Percentiles rank a stretch among this genome's conserved stretches.
Conservation (phyloP, 176 grass and related monocot genomes). For the Zoysia pacifica region DNA sequence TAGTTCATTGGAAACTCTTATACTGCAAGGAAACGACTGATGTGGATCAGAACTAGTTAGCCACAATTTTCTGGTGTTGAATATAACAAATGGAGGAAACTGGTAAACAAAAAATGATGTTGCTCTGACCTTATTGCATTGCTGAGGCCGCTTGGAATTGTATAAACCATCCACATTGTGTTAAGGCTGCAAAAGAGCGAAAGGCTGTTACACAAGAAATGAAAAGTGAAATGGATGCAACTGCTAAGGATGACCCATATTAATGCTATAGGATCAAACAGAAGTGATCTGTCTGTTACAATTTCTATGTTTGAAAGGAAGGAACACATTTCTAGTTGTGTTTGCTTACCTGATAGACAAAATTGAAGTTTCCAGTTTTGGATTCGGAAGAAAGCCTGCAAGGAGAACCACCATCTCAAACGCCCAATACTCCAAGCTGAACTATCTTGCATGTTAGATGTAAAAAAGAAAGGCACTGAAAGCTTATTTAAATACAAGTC, state of each 20-base stretch:
- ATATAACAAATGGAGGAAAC: neutral
- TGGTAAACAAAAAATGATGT: neutral
- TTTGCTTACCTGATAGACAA: slow-evolving; percentile 75
- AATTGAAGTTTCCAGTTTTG: slow-evolving; percentile 93
- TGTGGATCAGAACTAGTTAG: slow-evolving; percentile 11
- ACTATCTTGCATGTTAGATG: slow-evolving; percentile 9
- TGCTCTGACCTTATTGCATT: slow-evolving; percentile 66
- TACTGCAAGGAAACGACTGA: slow-evolving; percentile 51
- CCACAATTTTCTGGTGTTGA: slow-evolving; percentile 9
- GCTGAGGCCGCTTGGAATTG: slow-evolving; percentile 91
- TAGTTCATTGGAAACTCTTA: slow-evolving; percentile 95
- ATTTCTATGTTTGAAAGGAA: neutral
- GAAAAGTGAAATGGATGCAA: slow-evolving; percentile 9
- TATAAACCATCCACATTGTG: slow-evolving; percentile 99
- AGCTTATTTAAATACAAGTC: neutral
- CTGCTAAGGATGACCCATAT: neutral
- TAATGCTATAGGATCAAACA: neutral
- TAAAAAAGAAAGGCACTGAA: neutral
- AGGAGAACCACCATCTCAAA: slow-evolving; percentile 98
- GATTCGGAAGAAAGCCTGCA: slow-evolving; percentile 85
- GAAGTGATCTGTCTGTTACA: neutral
- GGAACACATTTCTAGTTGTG: neutral
- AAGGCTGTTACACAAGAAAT: slow-evolving; percentile 17
- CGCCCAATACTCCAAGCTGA: slow-evolving; percentile 93
- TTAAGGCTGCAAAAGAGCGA: slow-evolving; percentile 55